phyloP scores from a whole-genome alignment of 1,284 basidiomycete genomes.

The Melampsora larici-populina region DNA sequence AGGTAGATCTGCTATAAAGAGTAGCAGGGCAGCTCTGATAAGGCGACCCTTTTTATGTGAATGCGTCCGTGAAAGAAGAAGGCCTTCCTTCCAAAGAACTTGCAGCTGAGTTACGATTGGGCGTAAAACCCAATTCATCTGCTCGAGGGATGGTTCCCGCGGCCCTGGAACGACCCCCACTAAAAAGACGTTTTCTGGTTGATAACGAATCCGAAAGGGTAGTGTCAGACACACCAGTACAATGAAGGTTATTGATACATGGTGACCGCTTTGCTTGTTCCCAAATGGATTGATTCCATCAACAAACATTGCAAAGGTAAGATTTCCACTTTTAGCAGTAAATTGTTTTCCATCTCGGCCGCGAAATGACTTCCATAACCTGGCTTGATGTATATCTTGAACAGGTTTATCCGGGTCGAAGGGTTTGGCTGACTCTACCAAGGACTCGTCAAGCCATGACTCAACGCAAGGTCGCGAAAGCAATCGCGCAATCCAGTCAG shows the following conservation, averaged over 20 bases:
- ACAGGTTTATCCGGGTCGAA: background rate
- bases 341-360: background rate
- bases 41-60: no score
- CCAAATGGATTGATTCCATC: constrained; percentile 25
- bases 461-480: constrained; percentile 10
- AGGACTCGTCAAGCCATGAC: constrained; percentile 8
- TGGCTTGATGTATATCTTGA: background rate
- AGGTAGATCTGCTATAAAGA: no score
- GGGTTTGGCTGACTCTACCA: background rate
- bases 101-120: no score
- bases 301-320: constrained; percentile 27
- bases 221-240: constrained; percentile 27
- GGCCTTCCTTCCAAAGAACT: no score
- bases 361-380: constrained; percentile 4
- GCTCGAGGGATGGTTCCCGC: no score
- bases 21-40: no score
- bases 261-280: no score
- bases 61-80: no score
- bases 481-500: background rate
- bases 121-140: no score
- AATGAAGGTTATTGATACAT: constrained; percentile 20
- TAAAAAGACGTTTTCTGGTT: constrained; percentile 15
- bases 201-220: background rate
- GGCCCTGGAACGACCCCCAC: constrained; percentile 30
- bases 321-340: constrained; percentile 6